These are phyloP conservation scores for Mycena chlorophos DNA, from an alignment of 768 basidiomycete species.

Conservation along the genomic window DNA sequence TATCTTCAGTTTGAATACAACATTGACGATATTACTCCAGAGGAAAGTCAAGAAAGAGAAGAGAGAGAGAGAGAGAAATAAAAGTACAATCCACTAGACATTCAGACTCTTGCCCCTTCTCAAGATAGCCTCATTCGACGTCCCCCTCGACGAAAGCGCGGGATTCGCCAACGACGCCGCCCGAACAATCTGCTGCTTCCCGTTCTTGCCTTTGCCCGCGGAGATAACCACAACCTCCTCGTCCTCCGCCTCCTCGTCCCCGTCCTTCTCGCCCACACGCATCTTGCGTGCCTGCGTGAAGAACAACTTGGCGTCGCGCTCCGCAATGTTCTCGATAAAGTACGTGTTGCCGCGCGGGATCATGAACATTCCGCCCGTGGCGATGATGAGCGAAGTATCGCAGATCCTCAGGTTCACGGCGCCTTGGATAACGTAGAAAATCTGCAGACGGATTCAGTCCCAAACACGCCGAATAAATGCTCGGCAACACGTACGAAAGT, in stretches of 20 bases:
- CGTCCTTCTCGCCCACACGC: slow-evolving; percentile 29
- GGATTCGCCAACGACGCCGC: not conserved
- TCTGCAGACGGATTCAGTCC: slow-evolving; percentile 25
- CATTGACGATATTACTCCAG: no score
- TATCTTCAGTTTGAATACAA: no score
- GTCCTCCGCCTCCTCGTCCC: not conserved
- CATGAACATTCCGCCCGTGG: slow-evolving; percentile 83
- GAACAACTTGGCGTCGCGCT: slow-evolving; percentile 61
- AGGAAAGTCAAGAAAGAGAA: not conserved
- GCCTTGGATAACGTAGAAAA: slow-evolving; percentile 78
- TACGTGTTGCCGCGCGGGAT: slow-evolving; percentile 79
- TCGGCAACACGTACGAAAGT: slow-evolving; percentile 72
- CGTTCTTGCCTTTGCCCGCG: not conserved
- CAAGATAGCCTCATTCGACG: not conserved
- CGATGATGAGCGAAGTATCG: slow-evolving; percentile 71
- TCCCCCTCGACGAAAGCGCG: no score
- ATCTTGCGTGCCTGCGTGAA: slow-evolving; percentile 69
- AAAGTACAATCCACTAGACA: no score
- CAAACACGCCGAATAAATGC: not conserved
- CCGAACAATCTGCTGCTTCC: not conserved
- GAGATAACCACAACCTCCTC: not conserved
- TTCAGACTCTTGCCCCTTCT: not conserved
- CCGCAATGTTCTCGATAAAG: slow-evolving; percentile 61
- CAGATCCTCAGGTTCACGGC: slow-evolving; percentile 85
- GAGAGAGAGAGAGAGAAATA: no score